A percentile compares a stretch with the other conserved stretches of the same genome.
Conservation (phyloP, 306 rosid genomes). For the Dalbergia cochinchinensis region DNA sequence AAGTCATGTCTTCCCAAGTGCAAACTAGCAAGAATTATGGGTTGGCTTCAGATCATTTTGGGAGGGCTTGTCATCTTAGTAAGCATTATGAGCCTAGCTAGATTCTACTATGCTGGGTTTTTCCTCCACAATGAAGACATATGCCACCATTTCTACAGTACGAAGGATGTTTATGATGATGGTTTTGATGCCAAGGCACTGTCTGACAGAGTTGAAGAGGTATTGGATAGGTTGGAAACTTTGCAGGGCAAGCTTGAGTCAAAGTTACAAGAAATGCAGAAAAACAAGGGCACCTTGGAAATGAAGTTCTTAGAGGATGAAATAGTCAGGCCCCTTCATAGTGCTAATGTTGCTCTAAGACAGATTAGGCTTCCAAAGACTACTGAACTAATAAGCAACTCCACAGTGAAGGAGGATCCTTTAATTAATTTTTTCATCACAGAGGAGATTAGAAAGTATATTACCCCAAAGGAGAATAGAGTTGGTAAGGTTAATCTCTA, state of each 20-base stretch:
- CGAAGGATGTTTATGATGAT: slow-evolving; percentile 52
- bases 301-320: slow-evolving; percentile 73
- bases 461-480: slow-evolving; percentile 85
- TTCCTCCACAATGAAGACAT: slow-evolving; percentile 70
- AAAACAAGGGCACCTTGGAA: slow-evolving; percentile 54
- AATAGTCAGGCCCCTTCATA: slow-evolving; percentile 80
- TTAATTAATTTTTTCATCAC: slow-evolving; percentile 73
- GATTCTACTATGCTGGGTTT: slow-evolving; percentile 80
- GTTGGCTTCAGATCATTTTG: slow-evolving; percentile 72
- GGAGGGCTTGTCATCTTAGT: slow-evolving; percentile 79
- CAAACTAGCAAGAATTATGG: slow-evolving; percentile 58
- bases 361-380: slow-evolving; percentile 66
- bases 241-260: slow-evolving; percentile 81
- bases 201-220: slow-evolving; percentile 71
- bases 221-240: slow-evolving; percentile 62
- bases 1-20: slow-evolving; percentile 68
- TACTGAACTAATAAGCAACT: slow-evolving; percentile 59
- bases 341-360: slow-evolving; percentile 76
- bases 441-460: slow-evolving; percentile 90
- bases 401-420: slow-evolving; percentile 72
- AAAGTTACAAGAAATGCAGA: slow-evolving; percentile 66
- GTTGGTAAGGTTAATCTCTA: slow-evolving; percentile 66
- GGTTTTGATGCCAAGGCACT: slow-evolving; percentile 72
- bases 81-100: slow-evolving; percentile 66
- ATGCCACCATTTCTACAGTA: slow-evolving; percentile 61